These are phyloP conservation scores for Talaromyces sp. DNA, from an alignment of 2,329 filamentous ascomycete species.

Conservation along the genomic window DNA sequence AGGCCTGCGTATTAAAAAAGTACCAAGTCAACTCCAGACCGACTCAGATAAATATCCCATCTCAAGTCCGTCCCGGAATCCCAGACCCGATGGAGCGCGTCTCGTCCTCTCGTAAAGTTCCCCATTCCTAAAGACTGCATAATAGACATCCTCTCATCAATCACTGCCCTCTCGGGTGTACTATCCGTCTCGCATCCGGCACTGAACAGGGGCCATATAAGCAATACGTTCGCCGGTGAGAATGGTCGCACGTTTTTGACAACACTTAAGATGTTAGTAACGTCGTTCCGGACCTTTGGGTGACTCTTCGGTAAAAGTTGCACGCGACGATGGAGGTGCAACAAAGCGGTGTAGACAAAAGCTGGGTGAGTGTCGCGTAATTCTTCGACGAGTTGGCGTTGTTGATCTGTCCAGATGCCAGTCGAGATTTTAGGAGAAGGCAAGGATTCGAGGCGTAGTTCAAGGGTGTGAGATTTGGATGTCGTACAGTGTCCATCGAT, in stretches of 20 bases:
- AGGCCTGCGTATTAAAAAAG: conserved; percentile 25
- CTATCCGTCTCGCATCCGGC: conserved; percentile 29
- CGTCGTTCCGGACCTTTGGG: conserved; percentile 22
- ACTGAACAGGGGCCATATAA: conserved; percentile 34
- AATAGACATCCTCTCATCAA: conserved; percentile 27
- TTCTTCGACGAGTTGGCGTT: conserved; percentile 20
- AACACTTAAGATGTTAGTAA: conserved; percentile 23
- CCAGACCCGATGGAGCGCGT: conserved; percentile 25
- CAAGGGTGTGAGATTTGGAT: background rate
- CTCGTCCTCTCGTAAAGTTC: conserved; percentile 27
- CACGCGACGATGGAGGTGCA: conserved; percentile 30
- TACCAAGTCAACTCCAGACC: conserved; percentile 24
- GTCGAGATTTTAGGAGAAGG: conserved; percentile 16
- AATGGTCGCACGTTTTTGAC: conserved; percentile 21
- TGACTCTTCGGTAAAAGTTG: conserved; percentile 22
- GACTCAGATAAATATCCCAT: conserved; percentile 26
- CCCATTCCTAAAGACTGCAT: conserved; percentile 30
- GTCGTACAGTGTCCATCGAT: background rate
- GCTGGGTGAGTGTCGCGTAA: conserved; percentile 26
- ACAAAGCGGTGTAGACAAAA: conserved; percentile 28
- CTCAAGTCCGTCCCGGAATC: conserved; percentile 19
- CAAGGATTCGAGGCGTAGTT: conserved; percentile 12
- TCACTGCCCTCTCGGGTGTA: conserved; percentile 19
- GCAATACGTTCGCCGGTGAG: conserved; percentile 29
- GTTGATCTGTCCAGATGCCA: conserved; percentile 9